These are phyloP conservation scores for Debaryomyces nepalensis DNA, from an alignment of 1,139 yeast genomes.

Conservation along the genomic window DNA sequence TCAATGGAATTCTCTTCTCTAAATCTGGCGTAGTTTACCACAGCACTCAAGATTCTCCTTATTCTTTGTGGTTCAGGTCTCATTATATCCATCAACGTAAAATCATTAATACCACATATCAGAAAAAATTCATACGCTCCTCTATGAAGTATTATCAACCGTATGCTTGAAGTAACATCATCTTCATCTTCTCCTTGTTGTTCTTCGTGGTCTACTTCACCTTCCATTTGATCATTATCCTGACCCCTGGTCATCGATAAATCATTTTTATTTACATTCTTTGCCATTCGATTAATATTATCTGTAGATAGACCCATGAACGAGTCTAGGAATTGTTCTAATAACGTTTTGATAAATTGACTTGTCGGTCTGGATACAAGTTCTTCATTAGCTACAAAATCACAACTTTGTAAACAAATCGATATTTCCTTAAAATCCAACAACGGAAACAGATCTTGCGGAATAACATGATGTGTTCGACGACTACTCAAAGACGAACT, in stretches of 20 bases:
- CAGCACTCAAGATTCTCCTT: slow-evolving; percentile 74
- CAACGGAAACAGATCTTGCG: slow-evolving; percentile 60
- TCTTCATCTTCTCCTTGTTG: slow-evolving; percentile 35
- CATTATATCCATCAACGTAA: slow-evolving; percentile 66
- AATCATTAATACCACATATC: slow-evolving; percentile 79
- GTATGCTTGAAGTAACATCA: slow-evolving; percentile 41
- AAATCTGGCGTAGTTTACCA: slow-evolving; percentile 83
- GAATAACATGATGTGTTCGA: slow-evolving; percentile 19
- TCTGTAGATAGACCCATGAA: slow-evolving; percentile 66
- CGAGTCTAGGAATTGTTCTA: slow-evolving; percentile 73
- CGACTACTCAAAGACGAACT: slow-evolving; percentile 19
- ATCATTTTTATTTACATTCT: slow-evolving; percentile 18
- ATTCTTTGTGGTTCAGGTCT: slow-evolving; percentile 71
- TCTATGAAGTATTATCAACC: slow-evolving; percentile 58
- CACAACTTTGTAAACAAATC: slow-evolving; percentile 64
- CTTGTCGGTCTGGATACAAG: slow-evolving; percentile 68
- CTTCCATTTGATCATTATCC: slow-evolving; percentile 10
- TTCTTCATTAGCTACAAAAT: slow-evolving; percentile 66
- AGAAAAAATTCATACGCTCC: slow-evolving; percentile 65
- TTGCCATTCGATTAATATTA: slow-evolving; percentile 33
- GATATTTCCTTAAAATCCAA: slow-evolving; percentile 68
- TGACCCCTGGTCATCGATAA: slow-evolving; percentile 12
- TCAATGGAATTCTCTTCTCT: slow-evolving; percentile 77
- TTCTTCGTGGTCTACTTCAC: slow-evolving; percentile 22
- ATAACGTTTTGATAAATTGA: slow-evolving; percentile 61